Percentiles rank a stretch among this genome's conserved stretches.
phyloP scores from a whole-genome alignment of 1,284 basidiomycete species.

The Pseudozyma flocculosa region DNA sequence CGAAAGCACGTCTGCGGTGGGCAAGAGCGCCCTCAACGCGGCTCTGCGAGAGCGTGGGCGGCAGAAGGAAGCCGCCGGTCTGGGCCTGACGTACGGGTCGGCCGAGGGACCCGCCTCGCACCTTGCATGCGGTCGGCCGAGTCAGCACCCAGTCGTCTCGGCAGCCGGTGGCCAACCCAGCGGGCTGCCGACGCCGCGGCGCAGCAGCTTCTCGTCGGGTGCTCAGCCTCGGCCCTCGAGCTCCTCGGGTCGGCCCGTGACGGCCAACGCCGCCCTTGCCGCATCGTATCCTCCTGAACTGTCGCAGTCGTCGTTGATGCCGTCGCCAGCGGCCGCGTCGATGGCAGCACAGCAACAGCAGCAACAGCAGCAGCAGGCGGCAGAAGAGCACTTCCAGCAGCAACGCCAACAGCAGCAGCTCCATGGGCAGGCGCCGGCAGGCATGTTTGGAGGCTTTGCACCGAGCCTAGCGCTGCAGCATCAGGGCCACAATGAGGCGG shows the following conservation, averaged over 20 bases:
- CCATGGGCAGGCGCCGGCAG: constrained; percentile 6
- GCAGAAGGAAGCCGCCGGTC: too few species aligned
- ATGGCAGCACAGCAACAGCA: too few species aligned
- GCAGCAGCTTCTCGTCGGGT: constrained; percentile 29
- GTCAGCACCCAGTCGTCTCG: too few species aligned
- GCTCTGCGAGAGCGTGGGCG: constrained; percentile 11
- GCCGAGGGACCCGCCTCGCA: constrained; percentile 17
- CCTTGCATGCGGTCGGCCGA: too few species aligned
- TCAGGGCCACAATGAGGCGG: constrained; percentile 6
- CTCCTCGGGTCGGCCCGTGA: neutral
- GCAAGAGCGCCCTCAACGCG: constrained; percentile 29
- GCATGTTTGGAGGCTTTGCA: constrained; percentile 1
- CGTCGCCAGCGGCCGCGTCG: too few species aligned
- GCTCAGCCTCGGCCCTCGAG: constrained; percentile 9
- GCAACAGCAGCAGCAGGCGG: neutral
- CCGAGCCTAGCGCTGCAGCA: constrained; percentile 10
- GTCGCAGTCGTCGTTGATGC: too few species aligned
- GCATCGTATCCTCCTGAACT: too few species aligned
- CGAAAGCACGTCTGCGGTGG: constrained; percentile 10
- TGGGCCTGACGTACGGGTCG: constrained; percentile 23
- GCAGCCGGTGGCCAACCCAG: too few species aligned
- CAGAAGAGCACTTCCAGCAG: neutral
- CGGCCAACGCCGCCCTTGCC: too few species aligned
- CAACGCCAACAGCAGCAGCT: constrained; percentile 4
- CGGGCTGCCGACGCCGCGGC: too few species aligned